Percentiles rank a stretch among this genome's conserved stretches.
Evolutionary conservation across 371 early-diverging fungal genomes (phyloP).

Genomic region (Lichtheimia ramosa): DNA sequence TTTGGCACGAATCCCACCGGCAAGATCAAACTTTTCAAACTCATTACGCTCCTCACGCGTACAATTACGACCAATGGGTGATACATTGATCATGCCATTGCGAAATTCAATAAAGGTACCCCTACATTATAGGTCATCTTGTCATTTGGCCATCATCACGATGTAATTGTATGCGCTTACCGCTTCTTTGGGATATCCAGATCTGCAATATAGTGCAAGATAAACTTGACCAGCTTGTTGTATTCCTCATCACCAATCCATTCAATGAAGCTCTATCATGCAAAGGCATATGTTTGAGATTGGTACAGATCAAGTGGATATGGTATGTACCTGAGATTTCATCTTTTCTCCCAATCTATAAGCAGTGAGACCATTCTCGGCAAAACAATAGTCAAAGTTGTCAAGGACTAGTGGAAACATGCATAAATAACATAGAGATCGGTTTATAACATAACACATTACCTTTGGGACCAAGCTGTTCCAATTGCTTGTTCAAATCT

Average conservation of each 20-base stretch:
- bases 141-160: neutral
- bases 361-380: conserved; percentile 99
- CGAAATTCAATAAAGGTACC: conserved; percentile 99
- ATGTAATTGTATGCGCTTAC: conserved; percentile 36
- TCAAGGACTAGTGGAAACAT: conserved; percentile 50
- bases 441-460: conserved; percentile 13
- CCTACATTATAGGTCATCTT: conserved; percentile 36
- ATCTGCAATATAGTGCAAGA: conserved; percentile 93
- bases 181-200: conserved; percentile 96
- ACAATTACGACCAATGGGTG: conserved; percentile 99
- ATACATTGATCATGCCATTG: conserved; percentile 99
- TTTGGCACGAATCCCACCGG: conserved; percentile 77
- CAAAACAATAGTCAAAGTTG: conserved; percentile 97
- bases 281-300: conserved; percentile 11
- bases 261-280: conserved; percentile 84
- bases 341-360: conserved; percentile 81
- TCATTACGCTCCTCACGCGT: conserved; percentile 89
- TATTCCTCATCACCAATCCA: conserved; percentile 97
- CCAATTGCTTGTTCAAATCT: conserved; percentile 96
- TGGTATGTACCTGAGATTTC: conserved; percentile 65
- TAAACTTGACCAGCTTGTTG: conserved; percentile 90
- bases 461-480: conserved; percentile 95
- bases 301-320: no score
- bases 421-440: no score
- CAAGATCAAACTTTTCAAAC: conserved; percentile 93